Evolutionary conservation across 2,329 filamentous ascomycete species (phyloP), one percentile per base, ranked within the genome.

Genomic region (Trematosphaeria pertusa): DNA sequence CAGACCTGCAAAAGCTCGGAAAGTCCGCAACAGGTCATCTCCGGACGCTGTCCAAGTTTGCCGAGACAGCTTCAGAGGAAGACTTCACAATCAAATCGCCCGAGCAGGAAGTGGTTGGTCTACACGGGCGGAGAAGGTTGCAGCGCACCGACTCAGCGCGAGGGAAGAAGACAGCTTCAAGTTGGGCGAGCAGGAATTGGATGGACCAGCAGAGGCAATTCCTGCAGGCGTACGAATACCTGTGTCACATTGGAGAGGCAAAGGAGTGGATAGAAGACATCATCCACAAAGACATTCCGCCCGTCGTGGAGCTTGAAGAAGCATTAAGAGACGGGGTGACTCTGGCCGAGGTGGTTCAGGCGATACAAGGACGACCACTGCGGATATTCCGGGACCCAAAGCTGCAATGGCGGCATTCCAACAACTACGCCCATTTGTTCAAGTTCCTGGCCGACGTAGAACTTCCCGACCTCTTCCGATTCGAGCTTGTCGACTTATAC

Each of bases 151-250:
- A 77, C 62, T 81, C 78, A 15, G 73, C 75, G 40, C 75, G 73
- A 44, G 76, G 66, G 42, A 83, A 82, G 52, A 84, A 81, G 57
- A 75, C 75, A 14, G 72, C 77, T 17, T 73, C 78, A 33, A 75
- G 79, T 37, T 94, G 91, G 87, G 85, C 89, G 54, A 86, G 87
- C 15, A 84, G 89, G 38, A 96, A 93, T 69, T 99, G 94, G 94
- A 99, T 99, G 93, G 94, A 99, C 71, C 94, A 96, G 69, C 93
- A 99, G 69, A 85, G 94, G 19, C 93, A 97, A 70, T 97, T 97
- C 64, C 76, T 99, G 42, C 90, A 96, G 72, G 94, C 94, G 5
- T 99, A 99, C 68, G 94, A 99, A 71, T 99, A 99, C 69, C 87
- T 99, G 28, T 99, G 94, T 69, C 94, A 99, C 67, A 97, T 99